Base-by-base conservation (phyloP, 2,329 filamentous ascomycete genomes). In the Exophiala lecanii-corni region DNA sequence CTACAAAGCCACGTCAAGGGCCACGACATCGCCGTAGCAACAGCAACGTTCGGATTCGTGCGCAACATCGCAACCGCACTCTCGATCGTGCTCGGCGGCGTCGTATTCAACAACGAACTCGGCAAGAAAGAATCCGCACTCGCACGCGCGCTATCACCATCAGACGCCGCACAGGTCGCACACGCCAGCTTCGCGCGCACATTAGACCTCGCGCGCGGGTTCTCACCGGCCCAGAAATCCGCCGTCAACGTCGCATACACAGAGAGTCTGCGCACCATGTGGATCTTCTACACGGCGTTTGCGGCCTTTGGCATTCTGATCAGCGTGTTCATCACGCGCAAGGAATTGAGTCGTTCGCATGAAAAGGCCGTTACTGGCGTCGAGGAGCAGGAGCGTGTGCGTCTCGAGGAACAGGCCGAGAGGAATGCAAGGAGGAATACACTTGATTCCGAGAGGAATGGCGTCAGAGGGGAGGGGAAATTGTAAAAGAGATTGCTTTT, bases 1-100 rank as follows among this genome's bases (percentile, higher is more conserved):
- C 70, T 86, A 4, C 83, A 87, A 55, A 73, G 76, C 2, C 74
- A 73, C 9, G 76, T 85, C 28, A 67, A 71, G 12, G 73, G 72
- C 5, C 63, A 69, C 9, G 80, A 85, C 43, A 76, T 82, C 39
- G 76, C 75, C 2, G 71, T 74, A 2, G 78, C 75, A 3, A 78
- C 76, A 0, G 71, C 73, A 0, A 74, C 74, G 1, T 76, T 76
- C 50, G 65, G 68, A 2, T 80, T 80, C 55, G 58, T 74, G 19
- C 69, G 76, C 6, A 72, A 74, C 49, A 62, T 80, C 21, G 65
- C 70, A 3, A 74, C 72, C 0, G 64, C 71, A 33, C 63, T 79
- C 21, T 74, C 73, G 1, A 67, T 78, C 25, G 75, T 78, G 7
- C 59, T 78, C 23, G 75, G 75, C 38, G 72, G 63, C 10, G 67